Evolutionary conservation across 495 filamentous ascomycete species (phyloP).

Genomic region (Durotheca rogersii): DNA sequence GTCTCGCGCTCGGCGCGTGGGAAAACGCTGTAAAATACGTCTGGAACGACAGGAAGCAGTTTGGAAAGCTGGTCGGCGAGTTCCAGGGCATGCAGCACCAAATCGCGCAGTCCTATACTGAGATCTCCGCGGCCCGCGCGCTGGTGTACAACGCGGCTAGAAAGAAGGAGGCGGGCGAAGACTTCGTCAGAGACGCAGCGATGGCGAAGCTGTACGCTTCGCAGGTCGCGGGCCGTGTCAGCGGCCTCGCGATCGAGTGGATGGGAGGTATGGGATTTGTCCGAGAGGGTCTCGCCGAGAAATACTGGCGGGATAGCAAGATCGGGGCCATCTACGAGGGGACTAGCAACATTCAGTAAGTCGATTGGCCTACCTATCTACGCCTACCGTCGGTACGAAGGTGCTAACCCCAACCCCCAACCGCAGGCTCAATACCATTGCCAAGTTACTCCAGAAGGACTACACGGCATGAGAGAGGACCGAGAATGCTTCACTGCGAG

Average conservation of each 20-base stretch:
- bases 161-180: constrained; percentile 95
- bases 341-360: constrained; percentile 66
- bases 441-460: constrained; percentile 87
- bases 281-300: constrained; percentile 93
- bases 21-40: constrained; percentile 90
- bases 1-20: constrained; percentile 89
- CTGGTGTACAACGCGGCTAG: constrained; percentile 95
- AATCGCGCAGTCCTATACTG: constrained; percentile 91
- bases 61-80: constrained; percentile 85
- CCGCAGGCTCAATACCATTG: constrained; percentile 88
- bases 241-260: constrained; percentile 90
- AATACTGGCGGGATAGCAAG: constrained; percentile 97
- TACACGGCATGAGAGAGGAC: constrained; percentile 59
- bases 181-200: constrained; percentile 92
- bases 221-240: constrained; percentile 88
- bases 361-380: background rate
- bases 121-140: constrained; percentile 86
- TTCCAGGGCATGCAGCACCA: constrained; percentile 99
- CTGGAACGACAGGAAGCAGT: constrained; percentile 98
- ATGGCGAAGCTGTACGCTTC: constrained; percentile 97
- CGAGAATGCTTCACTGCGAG: background rate
- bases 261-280: constrained; percentile 99
- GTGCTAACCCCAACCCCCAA: constrained; percentile 55
- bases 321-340: constrained; percentile 99
- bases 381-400: background rate